phyloP scores from a whole-genome alignment of 768 basidiomycete genomes.

The Fomitopsis pulvina region DNA sequence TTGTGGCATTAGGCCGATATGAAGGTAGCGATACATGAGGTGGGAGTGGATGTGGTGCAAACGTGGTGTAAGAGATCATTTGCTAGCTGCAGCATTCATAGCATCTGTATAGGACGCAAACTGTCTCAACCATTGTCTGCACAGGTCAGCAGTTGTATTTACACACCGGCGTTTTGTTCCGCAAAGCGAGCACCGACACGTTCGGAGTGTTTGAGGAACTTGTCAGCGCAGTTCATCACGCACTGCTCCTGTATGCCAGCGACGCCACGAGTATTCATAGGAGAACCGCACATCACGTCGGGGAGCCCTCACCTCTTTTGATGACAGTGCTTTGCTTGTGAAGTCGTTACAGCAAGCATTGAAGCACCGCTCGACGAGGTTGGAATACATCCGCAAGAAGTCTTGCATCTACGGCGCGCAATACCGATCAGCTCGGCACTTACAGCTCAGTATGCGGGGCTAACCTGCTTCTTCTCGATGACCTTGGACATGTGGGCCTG shows the following conservation, averaged over 20 bases:
- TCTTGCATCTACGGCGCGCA: conserved; percentile 81
- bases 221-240: conserved; percentile 91
- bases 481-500: conserved; percentile 94
- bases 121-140: neutral
- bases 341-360: conserved; percentile 94
- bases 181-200: conserved; percentile 89
- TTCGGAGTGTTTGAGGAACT: conserved; percentile 96
- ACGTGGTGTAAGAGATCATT: conserved; percentile 3
- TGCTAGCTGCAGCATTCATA: conserved; percentile 11
- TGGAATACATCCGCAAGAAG: conserved; percentile 92
- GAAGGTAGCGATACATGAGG: neutral
- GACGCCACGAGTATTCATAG: neutral
- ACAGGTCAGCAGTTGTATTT: neutral
- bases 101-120: conserved; percentile 9
- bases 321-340: conserved; percentile 87
- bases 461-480: conserved; percentile 95
- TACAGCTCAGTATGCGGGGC: conserved; percentile 10
- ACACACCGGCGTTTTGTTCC: conserved; percentile 85
- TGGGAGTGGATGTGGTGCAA: neutral
- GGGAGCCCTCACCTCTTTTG: conserved; percentile 62
- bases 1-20: neutral
- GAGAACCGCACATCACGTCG: neutral
- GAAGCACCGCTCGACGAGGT: conserved; percentile 95
- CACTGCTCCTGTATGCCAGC: conserved; percentile 64
- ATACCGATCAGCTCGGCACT: neutral